Evolutionary conservation across 306 rosid species (phyloP), one percentile per base, ranked within the genome.

Genomic region (Quercus dentata): DNA sequence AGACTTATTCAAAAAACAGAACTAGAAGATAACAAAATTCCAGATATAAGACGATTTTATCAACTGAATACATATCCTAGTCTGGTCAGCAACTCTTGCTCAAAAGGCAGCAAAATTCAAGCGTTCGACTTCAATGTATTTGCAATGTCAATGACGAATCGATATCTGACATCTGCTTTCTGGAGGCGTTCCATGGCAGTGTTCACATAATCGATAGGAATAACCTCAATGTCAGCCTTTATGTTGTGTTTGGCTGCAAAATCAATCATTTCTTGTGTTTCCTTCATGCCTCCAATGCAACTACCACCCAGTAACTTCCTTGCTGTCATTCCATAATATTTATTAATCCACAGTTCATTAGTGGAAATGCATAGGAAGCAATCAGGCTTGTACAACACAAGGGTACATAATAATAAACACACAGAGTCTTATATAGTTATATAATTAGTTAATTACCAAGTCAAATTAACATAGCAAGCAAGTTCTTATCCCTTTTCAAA

Each of bases 261-360:
- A 63, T 83, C 83, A 15, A 87, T 21, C 90, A 83, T 86, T 67
- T 86, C 90, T 54, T 83, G 90, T 1, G 87, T 86, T 78, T 86
- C 90, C 82, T 88, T 88, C 75, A 85, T 78, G 21, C 91, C 89
- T 62, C 91, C 91, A 73, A 76, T 73, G 79, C 44, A n/a, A 71
- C 87, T 88, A 13, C 89, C 89, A 5, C 78, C 87, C 19, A 88
- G 7, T 14, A 77, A n/a, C 77, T 85, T 88, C 71, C 89, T 81
- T 56, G 86, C 89, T 83, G 75, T 79, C n/a, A 75, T 11, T 20
- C 3, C 9, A 15, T 9, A 12, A 73, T 54, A 27, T 9, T 18
- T 13, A 20, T 64, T 19, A 74, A 23, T 9, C 12, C 31, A 17
- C 21, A 12, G 57, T 23, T 61, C 38, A 11, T 28, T 5, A 27